Evolutionary conservation across 805 yeast species (phyloP).

Genomic region (Alloascoidea africana): DNA sequence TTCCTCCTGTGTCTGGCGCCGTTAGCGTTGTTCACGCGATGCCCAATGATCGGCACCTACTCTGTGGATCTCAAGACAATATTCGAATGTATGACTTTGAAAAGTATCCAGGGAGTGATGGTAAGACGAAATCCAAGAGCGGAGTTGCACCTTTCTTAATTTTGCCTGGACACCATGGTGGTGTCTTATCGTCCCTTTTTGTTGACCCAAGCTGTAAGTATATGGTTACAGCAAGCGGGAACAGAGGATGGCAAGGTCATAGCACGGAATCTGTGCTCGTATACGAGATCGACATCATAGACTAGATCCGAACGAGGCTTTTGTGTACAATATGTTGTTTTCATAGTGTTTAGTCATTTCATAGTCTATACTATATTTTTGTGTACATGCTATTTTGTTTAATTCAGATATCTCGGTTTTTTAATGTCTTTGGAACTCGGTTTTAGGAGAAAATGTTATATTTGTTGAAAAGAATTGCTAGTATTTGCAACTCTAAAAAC

Average conservation of each 20-base stretch:
- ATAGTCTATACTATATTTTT: slow-evolving; percentile 2
- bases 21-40: slow-evolving; percentile 67
- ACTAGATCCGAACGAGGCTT: slow-evolving; percentile 4
- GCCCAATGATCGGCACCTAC: slow-evolving; percentile 65
- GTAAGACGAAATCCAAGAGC: slow-evolving; percentile 10
- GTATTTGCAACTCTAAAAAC: no score
- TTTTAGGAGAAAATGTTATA: no score
- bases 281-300: slow-evolving; percentile 53
- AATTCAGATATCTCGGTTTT: no score
- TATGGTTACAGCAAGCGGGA: slow-evolving; percentile 85
- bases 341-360: neutral
- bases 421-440: no score
- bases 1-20: slow-evolving; percentile 85
- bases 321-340: slow-evolving; percentile 2
- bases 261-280: slow-evolving; percentile 69
- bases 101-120: slow-evolving; percentile 25
- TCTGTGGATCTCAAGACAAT: slow-evolving; percentile 87
- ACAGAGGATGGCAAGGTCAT: slow-evolving; percentile 86
- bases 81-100: slow-evolving; percentile 69
- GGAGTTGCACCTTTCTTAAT: slow-evolving; percentile 60
- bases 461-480: no score
- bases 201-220: slow-evolving; percentile 83
- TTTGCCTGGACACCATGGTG: slow-evolving; percentile 95
- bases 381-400: slow-evolving; percentile 1
- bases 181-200: slow-evolving; percentile 57